Evolutionary conservation across 2,329 filamentous ascomycete species (phyloP).

Genomic region (Penicillium capsulatum): DNA sequence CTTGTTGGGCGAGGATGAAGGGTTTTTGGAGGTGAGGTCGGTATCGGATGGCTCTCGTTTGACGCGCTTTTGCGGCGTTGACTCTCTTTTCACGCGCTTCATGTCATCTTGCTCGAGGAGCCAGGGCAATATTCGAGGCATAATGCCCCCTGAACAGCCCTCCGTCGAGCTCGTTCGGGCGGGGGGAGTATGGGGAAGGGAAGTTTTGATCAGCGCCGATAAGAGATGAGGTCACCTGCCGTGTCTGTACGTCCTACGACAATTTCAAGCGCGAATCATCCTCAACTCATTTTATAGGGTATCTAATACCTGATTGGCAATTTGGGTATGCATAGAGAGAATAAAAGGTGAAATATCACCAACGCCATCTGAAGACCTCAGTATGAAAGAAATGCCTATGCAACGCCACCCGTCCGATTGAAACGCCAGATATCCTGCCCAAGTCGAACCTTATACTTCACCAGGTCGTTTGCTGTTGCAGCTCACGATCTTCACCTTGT

Average conservation of each 20-base stretch:
- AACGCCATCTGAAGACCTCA: slow-evolving; percentile 5
- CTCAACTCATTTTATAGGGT: slow-evolving; percentile 14
- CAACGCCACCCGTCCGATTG: too few species aligned
- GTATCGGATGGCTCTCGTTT: slow-evolving; percentile 14
- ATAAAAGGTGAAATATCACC: slow-evolving; percentile 4
- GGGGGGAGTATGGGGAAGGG: slow-evolving; percentile 1
- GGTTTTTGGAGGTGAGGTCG: slow-evolving; percentile 13
- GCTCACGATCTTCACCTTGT: slow-evolving; percentile 97
- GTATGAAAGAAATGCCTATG: slow-evolving; percentile 1
- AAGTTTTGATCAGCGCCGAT: slow-evolving; percentile 16
- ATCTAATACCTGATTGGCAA: slow-evolving; percentile 15
- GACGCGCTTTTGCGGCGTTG: slow-evolving; percentile 22
- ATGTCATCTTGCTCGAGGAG: slow-evolving; percentile 10
- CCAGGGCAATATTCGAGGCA: slow-evolving; percentile 29
- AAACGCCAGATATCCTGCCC: too few species aligned
- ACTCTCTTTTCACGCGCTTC: slow-evolving; percentile 12
- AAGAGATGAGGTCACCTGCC: slow-evolving; percentile 21
- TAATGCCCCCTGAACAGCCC: slow-evolving; percentile 1
- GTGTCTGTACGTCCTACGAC: background rate
- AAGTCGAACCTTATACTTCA: slow-evolving; percentile 43
- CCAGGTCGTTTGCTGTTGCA: slow-evolving; percentile 84
- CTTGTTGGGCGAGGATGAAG: slow-evolving; percentile 6
- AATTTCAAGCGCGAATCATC: background rate
- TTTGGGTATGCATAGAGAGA: slow-evolving; percentile 8
- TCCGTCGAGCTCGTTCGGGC: slow-evolving; percentile 2